Percentiles rank a stretch among this genome's conserved stretches.
Conservation (phyloP, 441 rosid genomes). For the Euphorbia corollata region DNA sequence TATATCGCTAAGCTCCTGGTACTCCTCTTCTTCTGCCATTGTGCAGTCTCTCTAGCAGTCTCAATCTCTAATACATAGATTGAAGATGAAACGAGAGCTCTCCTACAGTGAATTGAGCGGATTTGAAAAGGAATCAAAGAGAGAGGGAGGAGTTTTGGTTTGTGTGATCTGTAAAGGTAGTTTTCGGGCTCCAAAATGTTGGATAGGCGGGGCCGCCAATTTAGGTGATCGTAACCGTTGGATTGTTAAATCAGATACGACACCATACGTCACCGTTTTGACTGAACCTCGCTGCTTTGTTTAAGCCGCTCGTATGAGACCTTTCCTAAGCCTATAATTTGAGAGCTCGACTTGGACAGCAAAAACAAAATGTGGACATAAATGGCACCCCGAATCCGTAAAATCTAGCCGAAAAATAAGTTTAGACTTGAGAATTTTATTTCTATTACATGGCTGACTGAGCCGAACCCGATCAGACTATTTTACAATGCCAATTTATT, state of each 20-base stretch:
- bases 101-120: no score
- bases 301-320: no score
- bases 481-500: no score
- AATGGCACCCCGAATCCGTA: no score
- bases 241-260: slow-evolving; percentile 6
- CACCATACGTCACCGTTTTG: not conserved
- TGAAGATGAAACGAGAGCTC: not conserved
- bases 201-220: slow-evolving; percentile 1
- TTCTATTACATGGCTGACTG: no score
- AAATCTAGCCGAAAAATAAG: no score
- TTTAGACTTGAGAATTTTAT: no score
- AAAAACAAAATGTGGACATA: no score
- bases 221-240: slow-evolving; percentile 25
- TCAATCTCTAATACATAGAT: not conserved
- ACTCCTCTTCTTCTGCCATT: slow-evolving; percentile 49
- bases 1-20: slow-evolving; percentile 45
- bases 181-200: not conserved
- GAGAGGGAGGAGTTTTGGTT: slow-evolving; percentile 10
- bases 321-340: no score
- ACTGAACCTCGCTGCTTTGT: no score
- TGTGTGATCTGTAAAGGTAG: slow-evolving; percentile 28
- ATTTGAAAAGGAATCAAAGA: slow-evolving; percentile 15
- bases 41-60: slow-evolving; percentile 7
- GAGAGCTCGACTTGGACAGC: no score
- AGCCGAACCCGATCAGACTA: no score